Base-by-base conservation (phyloP, 352 stramenopile genomes). In the Phytopythium litorale region DNA sequence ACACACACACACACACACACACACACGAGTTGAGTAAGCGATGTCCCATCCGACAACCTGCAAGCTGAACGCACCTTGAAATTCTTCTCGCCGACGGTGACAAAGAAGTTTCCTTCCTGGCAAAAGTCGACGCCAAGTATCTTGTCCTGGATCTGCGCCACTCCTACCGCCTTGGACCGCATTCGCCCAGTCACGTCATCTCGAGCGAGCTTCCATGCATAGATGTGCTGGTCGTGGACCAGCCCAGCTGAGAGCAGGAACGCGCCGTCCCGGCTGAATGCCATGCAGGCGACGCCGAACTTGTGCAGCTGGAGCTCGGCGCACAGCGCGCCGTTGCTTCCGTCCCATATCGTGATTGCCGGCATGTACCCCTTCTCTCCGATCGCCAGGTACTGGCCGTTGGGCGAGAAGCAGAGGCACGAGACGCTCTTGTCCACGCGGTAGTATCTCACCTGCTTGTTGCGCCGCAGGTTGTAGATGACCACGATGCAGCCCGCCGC, bases 381-480 rank as follows among this genome's bases (percentile, higher is more conserved):
- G 37, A 96, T 94, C 7, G 88, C 89, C 6, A 97, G 70, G 65
- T 81, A 94, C 58, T 89, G 84, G 9, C 89, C 89, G 32, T 79
- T 93, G 30, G 75, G 78, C 45, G 89, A 96, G 70, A 96, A 97
- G 59, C 74, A 79, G 23, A 96, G 62, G 53, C 87, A 90, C 33
- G 83, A 66, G n/a, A 97, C 88, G 21, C 63, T 70, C 56, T 95
- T 95, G 64, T 94, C 86, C 3, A 94, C 87, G 49, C 87, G 87
- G 67, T 96, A 96, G 71, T 96, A 97, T 4, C 85, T 78, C 62
- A 92, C 80, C 48, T 97, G 89, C 46, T 93, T 94, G 69, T 95
- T 89, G 40, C 87, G 69, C 0, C 84, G 71, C 30, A 92, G 60
- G 70, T 92, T 94, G 80, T 96, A 97, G 49, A 97, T 79, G n/a